Evolutionary conservation across 1,139 yeast species (phyloP), one percentile per base, ranked within the genome.

Genomic region (Yamadazyma aaseri): DNA sequence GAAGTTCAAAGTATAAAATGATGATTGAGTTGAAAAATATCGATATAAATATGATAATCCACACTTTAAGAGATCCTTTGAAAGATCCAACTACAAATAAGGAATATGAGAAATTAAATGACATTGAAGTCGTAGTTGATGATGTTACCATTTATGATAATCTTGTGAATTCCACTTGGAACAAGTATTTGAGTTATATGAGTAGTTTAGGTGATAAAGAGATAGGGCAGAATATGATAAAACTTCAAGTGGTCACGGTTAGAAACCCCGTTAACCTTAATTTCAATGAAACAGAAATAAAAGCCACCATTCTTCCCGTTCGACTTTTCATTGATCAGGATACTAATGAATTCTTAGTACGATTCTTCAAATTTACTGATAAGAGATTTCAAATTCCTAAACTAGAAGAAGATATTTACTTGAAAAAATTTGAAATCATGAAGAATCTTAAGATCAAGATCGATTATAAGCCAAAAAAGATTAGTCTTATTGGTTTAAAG

Each of bases 301-400:
- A 70, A 25, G 65, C 82, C 1, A 60, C 71, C 3, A 58, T 86
- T 0, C 63, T 86, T 22, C 98, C 98, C 0, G 51, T 92, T 26
- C 64, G 96, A 34, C 56, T 94, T 14, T 89, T 87, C 53, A 79
- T 92, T 26, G 98, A 94, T 56, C 98, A 92, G 56, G 97, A 92
- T 50, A 85, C 97, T 0, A 65, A 89, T 17, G 97, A 89, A 37
- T 90, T 92, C 49, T 47, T 89, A 29, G 74, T 79, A 0, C 65
- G 97, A 29, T 92, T 87, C 58, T 78, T 84, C 32, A 89, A 81
- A 39, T 92, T 92, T 51, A 81, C 78, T 47, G 96, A 86, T 51
- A 62, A 68, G 8, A 60, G 96, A 39, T 85, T 85, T 51, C 65
- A 70, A 3, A 60, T 79, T n/a, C 66, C 81, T 27, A 69, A 72